Base-by-base conservation (phyloP, 352 stramenopile species). In the Nothophytophthora sp. region DNA sequence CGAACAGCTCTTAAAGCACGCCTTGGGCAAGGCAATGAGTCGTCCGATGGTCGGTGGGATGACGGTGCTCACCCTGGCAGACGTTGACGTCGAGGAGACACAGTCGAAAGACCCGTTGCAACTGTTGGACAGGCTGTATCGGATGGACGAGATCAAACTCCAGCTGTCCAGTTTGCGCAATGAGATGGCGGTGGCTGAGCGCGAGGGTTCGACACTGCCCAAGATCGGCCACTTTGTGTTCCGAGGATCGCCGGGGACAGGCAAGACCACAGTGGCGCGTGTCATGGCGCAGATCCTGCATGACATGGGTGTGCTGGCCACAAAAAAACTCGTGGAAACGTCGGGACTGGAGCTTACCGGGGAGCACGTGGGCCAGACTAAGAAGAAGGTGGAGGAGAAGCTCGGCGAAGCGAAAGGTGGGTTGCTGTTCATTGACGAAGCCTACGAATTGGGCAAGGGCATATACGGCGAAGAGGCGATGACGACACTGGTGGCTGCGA, bases 401-500 rank as follows among this genome's bases (percentile, higher is more conserved):
- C 65, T 98, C 3, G 81, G 90, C 5, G 73, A 97, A 55, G 93
- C 92, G 2, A 78, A 83, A 19, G 95, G 94, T 8, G 93, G 89
- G 20, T 74, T 99, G 30, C 58, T 99, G 20, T 98, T 98, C 55
- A 87, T 98, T 30, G 86, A 98, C 55, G 93, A 98, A 56, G 83
- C 90, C 6, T 98, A 98, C 51, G 92, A 88, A 23, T 48, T 98
- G 7, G 81, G 94, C 0, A 94, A 95, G 67, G 85, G 70, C 7
- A 47, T 32, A 2, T 96, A 68, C 56, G 83, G 80, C 13, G 88
- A 89, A 28, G 88, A 98, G 57, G 92, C 88, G 1, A 95, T 96
- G 73, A 93, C 94, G 48, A 90, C 86, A 19, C 47, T 98, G 4
- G 81, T 97, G 0, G 88, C 87, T 25, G 81, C 86, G 3, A 95